Conservation (phyloP, 768 basidiomycete species). For the Leccinellum luteum region DNA sequence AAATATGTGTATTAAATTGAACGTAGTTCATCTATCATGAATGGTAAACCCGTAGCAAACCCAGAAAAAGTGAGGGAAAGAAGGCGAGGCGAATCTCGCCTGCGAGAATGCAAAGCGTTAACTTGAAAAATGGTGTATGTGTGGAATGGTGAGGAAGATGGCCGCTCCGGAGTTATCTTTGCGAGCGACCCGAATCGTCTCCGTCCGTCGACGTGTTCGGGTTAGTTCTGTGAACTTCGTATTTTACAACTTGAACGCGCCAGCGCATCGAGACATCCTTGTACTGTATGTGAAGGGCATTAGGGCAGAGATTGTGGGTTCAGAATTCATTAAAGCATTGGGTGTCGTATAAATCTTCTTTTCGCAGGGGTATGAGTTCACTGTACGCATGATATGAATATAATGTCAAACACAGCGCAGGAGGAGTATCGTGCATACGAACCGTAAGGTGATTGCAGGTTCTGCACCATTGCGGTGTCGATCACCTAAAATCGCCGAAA, state of each 20-base stretch:
- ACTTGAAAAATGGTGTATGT: conserved; percentile 1
- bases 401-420: background rate
- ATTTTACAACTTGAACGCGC: conserved; percentile 26
- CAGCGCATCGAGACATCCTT: conserved; percentile 10
- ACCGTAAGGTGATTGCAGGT: conserved; percentile 9
- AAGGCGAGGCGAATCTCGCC: background rate
- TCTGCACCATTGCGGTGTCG: background rate
- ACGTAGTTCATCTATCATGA: conserved; percentile 10
- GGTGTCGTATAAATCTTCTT: background rate
- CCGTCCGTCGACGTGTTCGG: background rate
- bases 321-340: background rate
- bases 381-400: background rate
- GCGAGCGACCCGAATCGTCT: background rate
- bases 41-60: background rate
- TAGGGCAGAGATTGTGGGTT: background rate
- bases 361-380: background rate
- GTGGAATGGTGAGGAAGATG: background rate
- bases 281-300: conserved; percentile 1
- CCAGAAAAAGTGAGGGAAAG: background rate
- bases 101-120: conserved; percentile 4
- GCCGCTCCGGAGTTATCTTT: background rate
- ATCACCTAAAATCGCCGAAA: conserved; percentile 2
- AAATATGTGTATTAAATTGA: conserved; percentile 26
- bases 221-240: conserved; percentile 4
- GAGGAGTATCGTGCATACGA: background rate